A percentile compares a stretch with the other conserved stretches of the same genome.
These are phyloP conservation scores for Phytophthora macrochlamydospora DNA, from an alignment of 352 stramenopile species.

Conservation along the genomic window DNA sequence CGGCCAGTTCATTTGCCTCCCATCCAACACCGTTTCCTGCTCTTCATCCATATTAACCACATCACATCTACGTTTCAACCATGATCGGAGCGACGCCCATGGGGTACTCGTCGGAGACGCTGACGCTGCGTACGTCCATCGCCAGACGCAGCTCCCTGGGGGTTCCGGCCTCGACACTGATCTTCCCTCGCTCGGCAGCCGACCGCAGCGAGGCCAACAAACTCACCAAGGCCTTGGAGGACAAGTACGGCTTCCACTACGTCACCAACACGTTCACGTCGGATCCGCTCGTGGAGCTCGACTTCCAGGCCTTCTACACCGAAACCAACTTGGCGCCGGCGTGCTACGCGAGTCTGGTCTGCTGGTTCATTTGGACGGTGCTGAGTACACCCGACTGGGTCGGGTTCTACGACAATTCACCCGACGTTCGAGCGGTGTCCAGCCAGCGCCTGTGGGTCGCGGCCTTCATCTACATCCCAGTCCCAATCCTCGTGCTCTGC, in stretches of 20 bases:
- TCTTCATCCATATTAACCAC: too few relatives aligned
- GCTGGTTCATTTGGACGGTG: constrained; percentile 62
- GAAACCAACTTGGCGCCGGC: constrained; percentile 71
- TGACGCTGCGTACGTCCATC: constrained; percentile 21
- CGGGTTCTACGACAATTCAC: constrained; percentile 45
- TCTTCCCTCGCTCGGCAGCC: constrained; percentile 71
- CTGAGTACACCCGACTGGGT: constrained; percentile 50
- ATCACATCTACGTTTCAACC: too few relatives aligned
- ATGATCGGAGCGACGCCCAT: constrained; percentile 30
- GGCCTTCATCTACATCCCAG: constrained; percentile 59
- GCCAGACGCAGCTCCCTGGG: constrained; percentile 63
- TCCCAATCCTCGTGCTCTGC: constrained; percentile 59
- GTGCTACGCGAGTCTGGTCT: constrained; percentile 62
- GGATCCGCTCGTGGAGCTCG: constrained; percentile 61
- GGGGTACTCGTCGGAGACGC: constrained; percentile 13
- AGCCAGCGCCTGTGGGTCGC: constrained; percentile 49
- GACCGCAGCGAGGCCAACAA: constrained; percentile 75
- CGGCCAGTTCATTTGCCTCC: too few relatives aligned
- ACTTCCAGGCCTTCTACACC: constrained; percentile 81
- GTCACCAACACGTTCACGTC: constrained; percentile 77
- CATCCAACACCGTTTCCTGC: neutral
- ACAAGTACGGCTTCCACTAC: constrained; percentile 86
- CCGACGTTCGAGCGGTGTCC: constrained; percentile 33
- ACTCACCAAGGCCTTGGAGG: constrained; percentile 66
- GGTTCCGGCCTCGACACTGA: constrained; percentile 67